Conservation (phyloP, 176 grass and related monocot species). For the Ensete glaucum region DNA sequence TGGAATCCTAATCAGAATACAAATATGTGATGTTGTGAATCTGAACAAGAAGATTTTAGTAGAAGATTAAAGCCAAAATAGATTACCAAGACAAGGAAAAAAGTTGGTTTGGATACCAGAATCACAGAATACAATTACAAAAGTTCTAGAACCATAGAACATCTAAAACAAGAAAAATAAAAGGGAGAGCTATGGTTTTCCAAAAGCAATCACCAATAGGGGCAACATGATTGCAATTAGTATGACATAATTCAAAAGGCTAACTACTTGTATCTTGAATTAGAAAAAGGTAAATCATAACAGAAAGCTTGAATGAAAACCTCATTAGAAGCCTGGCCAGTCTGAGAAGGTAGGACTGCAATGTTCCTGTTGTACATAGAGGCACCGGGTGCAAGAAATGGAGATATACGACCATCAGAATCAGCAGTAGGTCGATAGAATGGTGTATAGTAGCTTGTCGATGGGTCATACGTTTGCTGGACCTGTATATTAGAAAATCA, state of each 20-base stretch:
- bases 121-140: too few species aligned
- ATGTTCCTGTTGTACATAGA: conserved; percentile 54
- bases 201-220: too few species aligned
- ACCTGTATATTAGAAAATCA: conserved; percentile 28
- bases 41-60: too few species aligned
- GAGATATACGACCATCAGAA: conserved; percentile 52
- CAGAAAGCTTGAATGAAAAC: conserved; percentile 24
- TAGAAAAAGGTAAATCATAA: not conserved
- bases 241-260: too few species aligned
- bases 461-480: conserved; percentile 47
- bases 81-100: too few species aligned
- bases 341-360: conserved; percentile 45
- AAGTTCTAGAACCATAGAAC: too few species aligned
- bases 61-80: too few species aligned
- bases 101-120: too few species aligned
- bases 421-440: conserved; percentile 46
- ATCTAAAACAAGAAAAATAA: too few species aligned
- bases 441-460: conserved; percentile 41
- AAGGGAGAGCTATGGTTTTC: too few species aligned
- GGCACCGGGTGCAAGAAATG: conserved; percentile 38
- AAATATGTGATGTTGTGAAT: not conserved
- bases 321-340: conserved; percentile 59
- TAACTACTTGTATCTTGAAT: not conserved
- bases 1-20: not conserved
- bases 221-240: too few species aligned